A percentile compares a stretch with the other conserved stretches of the same genome.
phyloP scores from a whole-genome alignment of 2,329 filamentous ascomycete genomes.

The Penicillium hordei region DNA sequence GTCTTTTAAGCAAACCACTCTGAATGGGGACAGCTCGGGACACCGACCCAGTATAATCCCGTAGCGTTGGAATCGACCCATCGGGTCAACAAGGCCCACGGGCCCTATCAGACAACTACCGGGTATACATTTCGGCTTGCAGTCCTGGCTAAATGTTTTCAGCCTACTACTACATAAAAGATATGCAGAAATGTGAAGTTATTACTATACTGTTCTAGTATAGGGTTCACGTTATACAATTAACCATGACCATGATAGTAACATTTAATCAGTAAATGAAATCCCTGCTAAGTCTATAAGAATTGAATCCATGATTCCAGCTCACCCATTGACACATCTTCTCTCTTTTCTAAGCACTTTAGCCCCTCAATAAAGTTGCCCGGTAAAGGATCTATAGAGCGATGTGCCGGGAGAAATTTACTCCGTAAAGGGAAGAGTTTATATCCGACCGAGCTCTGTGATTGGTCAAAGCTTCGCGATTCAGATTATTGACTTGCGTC shows the following conservation, averaged over 20 bases:
- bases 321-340: neutral
- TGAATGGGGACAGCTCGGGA: slow-evolving; percentile 14
- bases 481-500: neutral
- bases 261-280: neutral
- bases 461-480: slow-evolving; percentile 11
- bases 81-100: neutral
- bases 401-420: slow-evolving; percentile 13
- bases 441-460: slow-evolving; percentile 14
- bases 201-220: neutral
- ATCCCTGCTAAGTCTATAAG: no score
- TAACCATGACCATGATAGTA: neutral
- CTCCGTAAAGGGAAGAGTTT: slow-evolving; percentile 18
- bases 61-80: slow-evolving; percentile 5
- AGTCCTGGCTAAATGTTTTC: neutral
- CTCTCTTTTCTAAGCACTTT: neutral
- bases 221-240: neutral
- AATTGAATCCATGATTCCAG: neutral
- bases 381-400: neutral
- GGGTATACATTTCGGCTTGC: neutral
- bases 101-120: neutral
- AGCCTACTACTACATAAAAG: neutral
- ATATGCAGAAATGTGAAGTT: neutral
- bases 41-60: slow-evolving; percentile 13
- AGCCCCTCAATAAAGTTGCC: neutral
- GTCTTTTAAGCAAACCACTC: slow-evolving; percentile 3